Conservation (phyloP, 192 early-diverging fungal species). For the Coemansia sp. region DNA sequence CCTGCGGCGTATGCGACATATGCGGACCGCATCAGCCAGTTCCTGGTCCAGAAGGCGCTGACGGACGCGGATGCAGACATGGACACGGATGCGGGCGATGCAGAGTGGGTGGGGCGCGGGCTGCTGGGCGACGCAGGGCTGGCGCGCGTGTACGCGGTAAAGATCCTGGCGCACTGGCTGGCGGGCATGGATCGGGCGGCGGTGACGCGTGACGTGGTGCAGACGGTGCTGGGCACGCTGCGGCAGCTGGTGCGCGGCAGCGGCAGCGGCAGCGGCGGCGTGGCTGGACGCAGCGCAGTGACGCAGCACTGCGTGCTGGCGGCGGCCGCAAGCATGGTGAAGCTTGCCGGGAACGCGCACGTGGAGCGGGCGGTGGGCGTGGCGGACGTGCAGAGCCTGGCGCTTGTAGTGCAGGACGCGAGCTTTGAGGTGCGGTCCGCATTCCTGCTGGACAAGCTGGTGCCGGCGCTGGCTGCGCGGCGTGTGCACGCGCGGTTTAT, state of each 20-base stretch:
- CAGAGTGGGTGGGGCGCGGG: slow-evolving; percentile 66
- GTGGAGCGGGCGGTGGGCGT: slow-evolving; percentile 58
- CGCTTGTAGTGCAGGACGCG: slow-evolving; percentile 69
- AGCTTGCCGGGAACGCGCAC: slow-evolving; percentile 53
- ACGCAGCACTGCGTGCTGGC: slow-evolving; percentile 67
- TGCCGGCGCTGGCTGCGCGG: slow-evolving; percentile 62
- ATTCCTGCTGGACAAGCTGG: slow-evolving; percentile 64
- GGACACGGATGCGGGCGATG: slow-evolving; percentile 14
- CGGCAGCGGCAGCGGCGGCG: slow-evolving; percentile 48
- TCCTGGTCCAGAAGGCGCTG: slow-evolving; percentile 57
- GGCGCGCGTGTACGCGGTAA: slow-evolving; percentile 35
- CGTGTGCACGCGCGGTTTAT: slow-evolving; percentile 70
- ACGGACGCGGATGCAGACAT: background rate
- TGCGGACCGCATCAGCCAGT: slow-evolving; percentile 51
- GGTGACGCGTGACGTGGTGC: slow-evolving; percentile 60
- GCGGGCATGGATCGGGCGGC: slow-evolving; percentile 36
- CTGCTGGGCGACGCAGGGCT: slow-evolving; percentile 52
- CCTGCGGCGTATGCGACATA: slow-evolving; percentile 57
- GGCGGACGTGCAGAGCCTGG: slow-evolving; percentile 58
- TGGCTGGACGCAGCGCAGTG: slow-evolving; percentile 46
- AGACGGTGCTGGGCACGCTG: slow-evolving; percentile 66
- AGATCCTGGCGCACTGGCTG: slow-evolving; percentile 68
- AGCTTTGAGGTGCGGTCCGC: slow-evolving; percentile 76
- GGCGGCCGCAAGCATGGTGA: slow-evolving; percentile 63
- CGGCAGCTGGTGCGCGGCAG: slow-evolving; percentile 60